Evolutionary conservation across 331 rosid species (phyloP), one percentile per base, ranked within the genome.

Genomic region (Spiraea crenata): DNA sequence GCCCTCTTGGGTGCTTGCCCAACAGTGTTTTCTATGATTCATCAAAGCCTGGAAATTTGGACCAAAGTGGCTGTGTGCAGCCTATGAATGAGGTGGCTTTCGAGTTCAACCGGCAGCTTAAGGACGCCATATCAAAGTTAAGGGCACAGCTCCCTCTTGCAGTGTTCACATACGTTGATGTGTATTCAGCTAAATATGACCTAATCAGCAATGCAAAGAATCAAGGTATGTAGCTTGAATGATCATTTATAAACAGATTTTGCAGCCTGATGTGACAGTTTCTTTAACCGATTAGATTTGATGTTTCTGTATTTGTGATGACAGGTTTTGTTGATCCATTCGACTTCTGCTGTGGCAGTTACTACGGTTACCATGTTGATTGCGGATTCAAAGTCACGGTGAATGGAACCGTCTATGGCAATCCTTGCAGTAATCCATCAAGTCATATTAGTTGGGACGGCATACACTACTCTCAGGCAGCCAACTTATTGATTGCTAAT

Each of bases 391-490:
- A 57, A 51, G 88, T 79, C 4, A 70, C 63, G 35, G 80, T 85
- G 60, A 93, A 90, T 72, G 98, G 98, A 77, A 90, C 89, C 2
- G 84, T 85, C 38, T 85, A 88, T 80, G 96, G 97, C 0, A 87
- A 78, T 73, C 86, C 90, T 77, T 93, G 98, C 72, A 66, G 74
- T 16, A 81, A 87, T 74, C 95, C 98, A 79, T 74, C 86, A 58
- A 83, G 34, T 70, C 89, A 88, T 76, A 54, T 93, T 44, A 93
- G 89, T 70, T 93, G 97, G 98, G 97, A 93, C 45, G 96, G 95
- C 75, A 89, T 85, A 76, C 98, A 90, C 72, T 90, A 90, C 79
- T 74, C 97, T 69, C 86, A 90, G 82, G 90, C 92, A 31, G 95
- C 97, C 65, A 88, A 93, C 14, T 63, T 47, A 11, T 80, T 82